A percentile compares a stretch with the other conserved stretches of the same genome.
Evolutionary conservation across 2,329 filamentous ascomycete species (phyloP).

Genomic region (Colletotrichum camelliae): DNA sequence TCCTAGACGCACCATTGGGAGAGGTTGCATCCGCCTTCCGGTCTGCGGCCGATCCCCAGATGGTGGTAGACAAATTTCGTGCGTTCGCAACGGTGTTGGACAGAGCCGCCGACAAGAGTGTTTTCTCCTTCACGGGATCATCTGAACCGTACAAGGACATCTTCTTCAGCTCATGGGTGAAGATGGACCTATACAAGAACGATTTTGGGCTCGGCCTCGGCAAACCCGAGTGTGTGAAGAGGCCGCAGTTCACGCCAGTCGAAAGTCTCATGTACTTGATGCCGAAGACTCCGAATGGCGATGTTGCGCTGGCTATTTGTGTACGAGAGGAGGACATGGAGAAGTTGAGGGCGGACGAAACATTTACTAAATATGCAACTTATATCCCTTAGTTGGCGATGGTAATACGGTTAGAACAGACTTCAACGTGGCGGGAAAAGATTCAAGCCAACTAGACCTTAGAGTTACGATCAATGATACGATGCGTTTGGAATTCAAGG

Average conservation of each 20-base stretch:
- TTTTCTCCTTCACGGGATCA: constrained; percentile 36
- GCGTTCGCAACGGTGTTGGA: constrained; percentile 46
- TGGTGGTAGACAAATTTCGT: constrained; percentile 39
- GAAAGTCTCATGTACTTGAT: constrained; percentile 57
- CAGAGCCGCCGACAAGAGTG: constrained; percentile 37
- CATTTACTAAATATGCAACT: constrained; percentile 42
- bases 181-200: constrained; percentile 46
- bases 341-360: constrained; percentile 44
- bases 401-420: not conserved
- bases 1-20: constrained; percentile 28
- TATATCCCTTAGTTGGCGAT: constrained; percentile 28
- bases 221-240: constrained; percentile 48
- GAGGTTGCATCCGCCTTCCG: constrained; percentile 36
- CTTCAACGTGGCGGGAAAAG: fast-evolving
- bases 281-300: constrained; percentile 46
- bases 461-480: not conserved
- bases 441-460: not conserved
- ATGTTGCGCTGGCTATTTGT: constrained; percentile 48
- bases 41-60: constrained; percentile 37
- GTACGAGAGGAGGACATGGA: constrained; percentile 53
- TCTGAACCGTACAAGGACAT: constrained; percentile 47
- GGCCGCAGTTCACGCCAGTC: constrained; percentile 49
- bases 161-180: constrained; percentile 61
- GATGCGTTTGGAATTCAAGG: not conserved
- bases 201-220: constrained; percentile 55